Conservation (phyloP, 202 grass and related monocot species). For the Bolboschoenoplectus hybrid region DNA sequence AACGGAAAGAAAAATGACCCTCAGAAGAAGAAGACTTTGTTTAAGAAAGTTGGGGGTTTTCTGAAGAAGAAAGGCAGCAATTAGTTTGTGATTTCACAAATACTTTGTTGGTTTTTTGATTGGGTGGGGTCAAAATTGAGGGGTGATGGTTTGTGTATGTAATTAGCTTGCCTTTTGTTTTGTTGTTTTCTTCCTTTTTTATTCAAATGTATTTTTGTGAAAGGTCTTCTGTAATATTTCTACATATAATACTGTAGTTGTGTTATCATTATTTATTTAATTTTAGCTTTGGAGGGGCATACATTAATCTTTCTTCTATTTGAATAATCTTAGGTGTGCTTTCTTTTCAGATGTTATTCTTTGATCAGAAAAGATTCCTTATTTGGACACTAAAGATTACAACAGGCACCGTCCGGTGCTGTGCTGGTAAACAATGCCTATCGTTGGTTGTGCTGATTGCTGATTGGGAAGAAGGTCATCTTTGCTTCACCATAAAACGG, state of each 20-base stretch:
- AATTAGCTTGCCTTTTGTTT: slow-evolving; percentile 51
- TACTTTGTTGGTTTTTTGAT: slow-evolving; percentile 39
- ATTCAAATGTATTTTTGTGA: slow-evolving; percentile 50
- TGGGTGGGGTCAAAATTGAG: slow-evolving; percentile 48
- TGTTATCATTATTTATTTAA: slow-evolving; percentile 30
- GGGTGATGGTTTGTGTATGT: slow-evolving; percentile 52
- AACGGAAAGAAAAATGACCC: slow-evolving; percentile 47
- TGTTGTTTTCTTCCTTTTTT: slow-evolving; percentile 34
- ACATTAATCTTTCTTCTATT: background rate
- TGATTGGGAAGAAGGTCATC: background rate
- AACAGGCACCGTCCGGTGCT: background rate
- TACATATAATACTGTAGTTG: slow-evolving; percentile 35
- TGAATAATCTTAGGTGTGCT: background rate
- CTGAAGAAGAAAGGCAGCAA: slow-evolving; percentile 65
- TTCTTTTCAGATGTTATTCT: slow-evolving; percentile 15
- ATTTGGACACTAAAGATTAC: background rate
- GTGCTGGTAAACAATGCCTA: slow-evolving; percentile 3
- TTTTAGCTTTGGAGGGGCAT: slow-evolving; percentile 22
- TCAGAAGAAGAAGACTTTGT: slow-evolving; percentile 61
- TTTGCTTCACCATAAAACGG: background rate
- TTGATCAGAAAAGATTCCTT: slow-evolving; percentile 8
- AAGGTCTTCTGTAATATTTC: slow-evolving; percentile 39
- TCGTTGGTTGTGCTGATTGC: background rate
- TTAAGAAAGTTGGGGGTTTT: slow-evolving; percentile 66
- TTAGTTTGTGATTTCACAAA: slow-evolving; percentile 53